phyloP scores from a whole-genome alignment of 495 filamentous ascomycete genomes.

The Lentithecium fluviatile region DNA sequence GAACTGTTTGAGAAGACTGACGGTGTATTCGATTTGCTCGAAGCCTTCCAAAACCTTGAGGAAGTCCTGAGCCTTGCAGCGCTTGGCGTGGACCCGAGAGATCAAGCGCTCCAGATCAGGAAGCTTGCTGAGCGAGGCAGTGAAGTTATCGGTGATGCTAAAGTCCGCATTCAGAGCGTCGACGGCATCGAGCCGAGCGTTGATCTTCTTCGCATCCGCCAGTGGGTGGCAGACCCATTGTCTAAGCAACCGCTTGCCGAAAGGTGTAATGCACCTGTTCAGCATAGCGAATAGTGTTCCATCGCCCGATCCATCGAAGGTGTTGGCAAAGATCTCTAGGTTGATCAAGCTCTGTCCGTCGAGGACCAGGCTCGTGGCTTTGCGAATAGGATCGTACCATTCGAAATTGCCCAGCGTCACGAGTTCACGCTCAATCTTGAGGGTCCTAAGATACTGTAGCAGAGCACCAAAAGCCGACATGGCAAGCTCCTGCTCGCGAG shows the following conservation, averaged over 20 bases:
- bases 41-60: conserved; percentile 93
- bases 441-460: conserved; percentile 73
- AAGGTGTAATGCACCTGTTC: conserved; percentile 93
- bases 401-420: conserved; percentile 88
- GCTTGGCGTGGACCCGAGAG: conserved; percentile 88
- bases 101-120: conserved; percentile 94
- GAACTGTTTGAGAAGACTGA: conserved; percentile 70
- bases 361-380: conserved; percentile 86
- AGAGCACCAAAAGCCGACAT: conserved; percentile 95
- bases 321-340: conserved; percentile 94
- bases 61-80: conserved; percentile 87
- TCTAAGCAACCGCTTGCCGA: conserved; percentile 93
- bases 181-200: conserved; percentile 92
- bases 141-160: conserved; percentile 76
- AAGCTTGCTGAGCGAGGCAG: conserved; percentile 79
- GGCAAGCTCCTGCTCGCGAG: conserved; percentile 73
- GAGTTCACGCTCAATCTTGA: conserved; percentile 87
- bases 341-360: conserved; percentile 98
- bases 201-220: conserved; percentile 80
- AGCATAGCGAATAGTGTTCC: conserved; percentile 89
- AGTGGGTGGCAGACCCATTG: conserved; percentile 98
- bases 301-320: conserved; percentile 76
- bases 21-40: conserved; percentile 92
- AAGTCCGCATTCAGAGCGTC: conserved; percentile 85
- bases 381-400: conserved; percentile 91